Conservation (phyloP, 1,284 basidiomycete species). For the Austropuccinia psidii region DNA sequence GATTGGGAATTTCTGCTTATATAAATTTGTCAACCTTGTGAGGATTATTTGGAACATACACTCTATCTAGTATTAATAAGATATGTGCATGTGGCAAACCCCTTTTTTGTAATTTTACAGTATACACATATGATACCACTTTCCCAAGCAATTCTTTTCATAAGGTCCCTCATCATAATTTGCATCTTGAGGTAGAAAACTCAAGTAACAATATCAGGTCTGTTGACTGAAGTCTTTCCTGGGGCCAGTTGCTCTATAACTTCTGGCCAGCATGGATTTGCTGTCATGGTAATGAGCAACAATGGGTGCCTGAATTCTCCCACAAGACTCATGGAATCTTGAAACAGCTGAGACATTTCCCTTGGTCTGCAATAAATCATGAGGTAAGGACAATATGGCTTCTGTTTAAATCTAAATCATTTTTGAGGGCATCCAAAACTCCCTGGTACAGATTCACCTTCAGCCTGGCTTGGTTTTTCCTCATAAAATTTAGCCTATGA, state of each 20-base stretch:
- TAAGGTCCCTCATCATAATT: slow-evolving; percentile 47
- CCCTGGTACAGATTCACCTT: background rate
- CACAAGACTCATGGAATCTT: slow-evolving; percentile 52
- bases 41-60: no score
- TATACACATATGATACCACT: slow-evolving; percentile 39
- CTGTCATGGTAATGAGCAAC: slow-evolving; percentile 53
- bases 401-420: background rate
- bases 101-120: slow-evolving; percentile 50
- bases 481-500: background rate
- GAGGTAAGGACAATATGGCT: slow-evolving; percentile 47
- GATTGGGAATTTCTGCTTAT: no score
- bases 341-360: slow-evolving; percentile 50
- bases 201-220: slow-evolving; percentile 52
- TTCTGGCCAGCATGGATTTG: slow-evolving; percentile 53
- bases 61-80: slow-evolving; percentile 41
- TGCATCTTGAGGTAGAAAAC: slow-evolving; percentile 53
- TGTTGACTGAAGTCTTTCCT: slow-evolving; percentile 50
- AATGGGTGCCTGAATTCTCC: slow-evolving; percentile 48
- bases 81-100: slow-evolving; percentile 50
- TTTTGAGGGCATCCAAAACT: background rate
- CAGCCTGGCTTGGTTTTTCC: background rate
- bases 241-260: slow-evolving; percentile 49
- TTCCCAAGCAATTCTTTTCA: background rate
- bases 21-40: no score
- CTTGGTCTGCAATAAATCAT: slow-evolving; percentile 49